Evolutionary conservation across 225 moss, liverwort and hornwort genomes (phyloP), one percentile per base, ranked within the genome.

Genomic region (Pseudoscleropodium purum): DNA sequence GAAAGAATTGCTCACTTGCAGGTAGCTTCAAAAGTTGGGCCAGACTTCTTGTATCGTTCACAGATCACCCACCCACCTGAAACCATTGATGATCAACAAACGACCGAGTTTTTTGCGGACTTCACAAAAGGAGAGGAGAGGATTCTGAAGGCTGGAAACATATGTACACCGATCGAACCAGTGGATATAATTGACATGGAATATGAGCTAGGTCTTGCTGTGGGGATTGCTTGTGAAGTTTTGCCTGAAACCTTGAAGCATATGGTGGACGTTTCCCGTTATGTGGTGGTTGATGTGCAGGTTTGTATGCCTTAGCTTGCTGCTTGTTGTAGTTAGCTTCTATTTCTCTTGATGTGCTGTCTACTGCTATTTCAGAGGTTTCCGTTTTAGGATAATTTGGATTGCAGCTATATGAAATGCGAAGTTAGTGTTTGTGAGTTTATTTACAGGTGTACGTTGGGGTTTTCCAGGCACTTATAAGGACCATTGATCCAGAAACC

Each of bases 21-120:
- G 90, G 94, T 97, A 47, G 95, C 95, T 79, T 96, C 99, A 24
- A 99, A 99, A 89, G 99, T 99, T 49, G 99, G 97, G 33, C 89
- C 93, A 27, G 97, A 99, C 89, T 99, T 99, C 83, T 76, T 95
- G 79, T 99, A 97, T 83, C 89, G 84, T 73, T 87, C 91, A 63
- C 90, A 93, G 65, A 91, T 97, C 59, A 92, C 95, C 36, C 96
- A 97, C 89, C 91, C 92, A 73, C 97, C 99, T 61, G 79, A 89
- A 72, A 91, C 94, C 68, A 75, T 96, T 37, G 93, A 92, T 90
- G 92, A 88, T 64, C 91, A 94, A 88, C 86, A 56, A 27, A 99
- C 99, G 7, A 99, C 99, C 9, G 94, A 97, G 83, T 99, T 97
- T 85, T 99, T 94, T 54, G 96, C 99, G 25, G 97, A 97, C 91